Evolutionary conservation across 129 eudicot genomes (phyloP).

Genomic region (Cynara cardunculus): DNA sequence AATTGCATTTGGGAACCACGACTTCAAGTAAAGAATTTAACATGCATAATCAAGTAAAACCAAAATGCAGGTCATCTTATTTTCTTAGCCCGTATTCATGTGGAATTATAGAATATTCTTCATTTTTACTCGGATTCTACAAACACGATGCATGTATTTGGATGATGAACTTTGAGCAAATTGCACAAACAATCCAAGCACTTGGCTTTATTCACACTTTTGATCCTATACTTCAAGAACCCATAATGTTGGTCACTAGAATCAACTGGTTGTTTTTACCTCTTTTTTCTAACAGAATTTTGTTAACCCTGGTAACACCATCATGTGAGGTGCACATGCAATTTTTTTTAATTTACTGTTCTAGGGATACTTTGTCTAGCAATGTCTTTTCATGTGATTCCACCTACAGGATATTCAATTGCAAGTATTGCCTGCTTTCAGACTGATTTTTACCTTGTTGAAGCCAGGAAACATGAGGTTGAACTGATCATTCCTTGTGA

Average conservation of each 20-base stretch:
- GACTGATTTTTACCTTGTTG: too few species aligned
- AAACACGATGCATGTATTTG: background rate
- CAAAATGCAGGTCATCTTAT: background rate
- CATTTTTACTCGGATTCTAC: background rate
- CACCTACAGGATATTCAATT: too few species aligned
- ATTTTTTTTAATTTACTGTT: background rate
- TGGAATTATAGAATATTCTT: background rate
- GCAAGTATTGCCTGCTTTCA: too few species aligned
- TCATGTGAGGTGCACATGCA: background rate
- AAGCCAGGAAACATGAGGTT: too few species aligned
- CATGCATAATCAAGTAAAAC: background rate
- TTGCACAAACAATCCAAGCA: background rate
- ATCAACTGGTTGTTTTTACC: background rate
- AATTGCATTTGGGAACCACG: background rate
- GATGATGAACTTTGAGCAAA: background rate
- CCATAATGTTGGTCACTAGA: background rate
- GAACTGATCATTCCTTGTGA: too few species aligned
- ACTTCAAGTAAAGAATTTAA: background rate
- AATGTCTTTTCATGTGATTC: too few species aligned
- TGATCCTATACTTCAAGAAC: background rate
- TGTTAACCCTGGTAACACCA: background rate
- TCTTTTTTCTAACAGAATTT: background rate
- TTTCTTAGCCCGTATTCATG: slow-evolving; percentile 16
- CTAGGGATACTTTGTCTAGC: background rate
- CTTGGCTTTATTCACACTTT: background rate